Base-by-base conservation (phyloP, 1,284 basidiomycete genomes). In the Rugosomyces carneus region DNA sequence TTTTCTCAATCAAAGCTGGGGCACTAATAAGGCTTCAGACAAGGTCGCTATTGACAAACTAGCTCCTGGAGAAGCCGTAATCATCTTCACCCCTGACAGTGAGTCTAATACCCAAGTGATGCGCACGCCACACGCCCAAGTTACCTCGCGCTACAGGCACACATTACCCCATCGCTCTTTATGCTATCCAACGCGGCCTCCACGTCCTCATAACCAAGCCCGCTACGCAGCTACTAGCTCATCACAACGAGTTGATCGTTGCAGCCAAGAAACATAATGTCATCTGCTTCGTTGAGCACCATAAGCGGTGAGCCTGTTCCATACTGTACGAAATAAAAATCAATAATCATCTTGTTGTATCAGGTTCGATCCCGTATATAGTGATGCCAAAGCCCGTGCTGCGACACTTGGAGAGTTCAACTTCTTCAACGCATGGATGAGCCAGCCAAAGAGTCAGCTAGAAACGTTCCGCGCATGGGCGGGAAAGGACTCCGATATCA, bases 391-490 rank as follows among this genome's bases (percentile, higher is more conserved):
- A 60, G 84, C 80, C 5, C 78, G 86, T 45, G 83, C 90, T 11
- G 76, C 76, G 27, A 70, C 77, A 19, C 74, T 95, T 40, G 93
- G 93, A 37, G 89, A 94, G 62, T 92, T 94, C 69, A 93, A 93
- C 69, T 96, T 93, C 67, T 88, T 88, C 72, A 86, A 71, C 54
- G 84, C 86, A 39, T 89, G 85, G 86, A 96, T 96, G 93, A 91
- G 88, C 58, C 93, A 95, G 64, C 93, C 93, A 39, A 96, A 96
- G 71, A 85, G 80, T 60, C 93, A 96, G 68, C 75, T 96, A 21
- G 89, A 92, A 66, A 94, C 92, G 0, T 95, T 94, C 80, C 83
- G 84, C 51, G 88, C 88, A 15, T 95, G 93, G 93, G 93, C 92
- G 6, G 93, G 93, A 18, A 89, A 85, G 64, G 92, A 94, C 61